Evolutionary conservation across 129 eudicot genomes (phyloP), one percentile per base, ranked within the genome.

Genomic region (Chrysanthemum makinoi): DNA sequence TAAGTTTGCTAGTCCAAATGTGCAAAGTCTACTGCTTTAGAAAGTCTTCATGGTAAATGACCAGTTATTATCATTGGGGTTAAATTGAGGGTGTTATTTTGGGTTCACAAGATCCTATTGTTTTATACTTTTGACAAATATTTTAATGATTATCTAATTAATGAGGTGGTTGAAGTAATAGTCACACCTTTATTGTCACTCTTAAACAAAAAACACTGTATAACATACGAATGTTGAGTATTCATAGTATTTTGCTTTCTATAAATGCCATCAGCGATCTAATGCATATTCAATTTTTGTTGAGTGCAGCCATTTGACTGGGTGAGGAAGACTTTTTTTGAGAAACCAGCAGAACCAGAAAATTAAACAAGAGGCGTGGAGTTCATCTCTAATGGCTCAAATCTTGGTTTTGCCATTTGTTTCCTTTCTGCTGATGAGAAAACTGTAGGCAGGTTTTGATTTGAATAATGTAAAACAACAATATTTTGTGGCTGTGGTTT

Each of bases 301-400:
- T 60, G 70, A 62, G 17, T 69, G 73, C 83, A 80, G 83, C 83
- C 83, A 49, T 80, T 80, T 74, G 75, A 80, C 69, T 80, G 83
- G 83, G 79, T 74, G 79, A 74, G 51, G 83, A 80, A 74, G 83
- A 75, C 80, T 14, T 80, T 80, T 22, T 80, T 80, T 75, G 83
- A 80, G 75, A 75, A 80, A 74, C 13, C 83, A 53, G 83, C 83
- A 53, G 80, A 26, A 56, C 76, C 75, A 80, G 83, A 70, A 50
- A 80, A 22, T 7, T 80, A 52, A 78, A 54, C 19, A 17, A 35
- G 70, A 51, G 72, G 64, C 53, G 74, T 68, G 65, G 39, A 24
- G 9, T 62, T 33, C 57, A 72, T 72, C 70, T 73, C 54, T 50
- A 52, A 70, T 62, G 76, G 68, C 70, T 53, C 26, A 14, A 28